These are phyloP conservation scores for Cotoneaster glaucophyllus DNA, from an alignment of 306 rosid genomes.

Conservation along the genomic window DNA sequence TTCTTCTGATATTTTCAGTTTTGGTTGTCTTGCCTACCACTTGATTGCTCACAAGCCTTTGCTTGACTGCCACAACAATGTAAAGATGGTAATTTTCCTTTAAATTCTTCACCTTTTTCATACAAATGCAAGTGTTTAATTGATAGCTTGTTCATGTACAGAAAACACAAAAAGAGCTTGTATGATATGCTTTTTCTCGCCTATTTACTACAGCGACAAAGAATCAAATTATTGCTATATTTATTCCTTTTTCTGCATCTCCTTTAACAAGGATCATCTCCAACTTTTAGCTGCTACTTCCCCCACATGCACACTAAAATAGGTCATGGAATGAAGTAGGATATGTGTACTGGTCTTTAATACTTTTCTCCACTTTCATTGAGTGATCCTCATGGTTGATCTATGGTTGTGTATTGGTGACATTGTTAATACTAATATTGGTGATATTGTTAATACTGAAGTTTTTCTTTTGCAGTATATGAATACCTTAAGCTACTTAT, in stretches of 20 bases:
- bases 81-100: conserved; percentile 69
- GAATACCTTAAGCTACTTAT: conserved; percentile 91
- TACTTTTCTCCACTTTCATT: background rate
- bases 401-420: background rate
- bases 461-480: conserved; percentile 60
- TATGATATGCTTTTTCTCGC: too few species aligned
- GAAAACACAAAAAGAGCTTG: background rate
- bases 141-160: background rate
- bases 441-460: conserved; percentile 10
- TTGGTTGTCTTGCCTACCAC: conserved; percentile 94
- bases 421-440: conserved; percentile 1
- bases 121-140: background rate
- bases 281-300: background rate
- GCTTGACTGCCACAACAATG: conserved; percentile 87
- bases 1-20: conserved; percentile 86
- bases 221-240: too few species aligned
- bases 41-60: conserved; percentile 78
- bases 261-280: background rate
- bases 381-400: background rate
- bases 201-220: too few species aligned
- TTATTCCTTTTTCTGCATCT: background rate
- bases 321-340: background rate
- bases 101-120: conserved; percentile 1
- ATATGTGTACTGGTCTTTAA: background rate
- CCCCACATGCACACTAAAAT: background rate